Conservation (phyloP, 495 filamentous ascomycete species). For the Penicillium macrosclerotiorum region DNA sequence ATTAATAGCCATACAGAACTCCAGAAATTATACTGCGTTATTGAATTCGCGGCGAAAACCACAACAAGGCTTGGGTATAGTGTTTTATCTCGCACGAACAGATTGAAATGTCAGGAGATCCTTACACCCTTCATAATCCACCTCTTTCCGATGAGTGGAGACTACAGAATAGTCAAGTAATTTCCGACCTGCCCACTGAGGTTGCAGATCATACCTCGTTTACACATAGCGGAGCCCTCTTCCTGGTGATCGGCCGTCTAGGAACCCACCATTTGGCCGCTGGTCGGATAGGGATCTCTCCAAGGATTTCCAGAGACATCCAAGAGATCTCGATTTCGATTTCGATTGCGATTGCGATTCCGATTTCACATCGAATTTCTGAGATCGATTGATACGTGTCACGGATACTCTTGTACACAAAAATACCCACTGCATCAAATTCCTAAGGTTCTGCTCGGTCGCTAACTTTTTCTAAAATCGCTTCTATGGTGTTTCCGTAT, state of each 20-base stretch:
- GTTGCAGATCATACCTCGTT: conserved; percentile 11
- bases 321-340: not conserved
- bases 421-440: not conserved
- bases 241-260: conserved; percentile 3
- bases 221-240: not conserved
- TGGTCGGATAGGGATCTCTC: not conserved
- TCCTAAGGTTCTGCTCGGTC: too few species aligned
- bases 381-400: not conserved
- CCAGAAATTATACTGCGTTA: too few species aligned
- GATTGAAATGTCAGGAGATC: not conserved
- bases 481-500: too few species aligned
- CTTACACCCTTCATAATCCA: not conserved
- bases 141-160: conserved; percentile 1
- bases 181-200: conserved; percentile 1
- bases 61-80: not conserved
- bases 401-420: too few species aligned
- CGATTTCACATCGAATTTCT: not conserved
- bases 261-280: not conserved
- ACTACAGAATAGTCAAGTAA: conserved; percentile 12
- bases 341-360: not conserved
- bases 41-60: too few species aligned
- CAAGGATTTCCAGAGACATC: not conserved
- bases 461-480: too few species aligned
- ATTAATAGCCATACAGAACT: too few species aligned
- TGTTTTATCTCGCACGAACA: not conserved